Evolutionary conservation across 1,284 basidiomycete species (phyloP), one percentile per base, ranked within the genome.

Genomic region (Fomitopsis palustris): DNA sequence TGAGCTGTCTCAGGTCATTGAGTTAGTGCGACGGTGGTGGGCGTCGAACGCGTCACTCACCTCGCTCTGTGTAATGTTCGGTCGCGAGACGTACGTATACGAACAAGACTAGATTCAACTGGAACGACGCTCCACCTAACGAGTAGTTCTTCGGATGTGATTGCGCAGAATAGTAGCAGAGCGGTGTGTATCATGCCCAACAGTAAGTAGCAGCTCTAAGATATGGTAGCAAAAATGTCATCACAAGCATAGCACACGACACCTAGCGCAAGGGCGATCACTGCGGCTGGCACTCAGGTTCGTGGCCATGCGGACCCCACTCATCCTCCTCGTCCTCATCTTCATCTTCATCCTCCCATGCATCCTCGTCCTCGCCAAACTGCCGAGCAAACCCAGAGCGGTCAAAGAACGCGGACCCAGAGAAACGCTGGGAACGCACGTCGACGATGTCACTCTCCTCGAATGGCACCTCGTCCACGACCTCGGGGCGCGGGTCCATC

Each of bases 401-500:
- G 80, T 88, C 86, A 87, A 88, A 86, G 82, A 88, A 88, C 71
- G 81, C 79, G 70, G 79, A 77, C 69, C 79, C 80, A 76, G 81
- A 79, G 77, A 86, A 87, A 82, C 82, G 83, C 77, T 84, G 81
- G 76, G 77, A 79, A 88, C 89, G 83, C 82, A 92, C 86, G 78
- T 91, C 86, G 69, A 82, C 81, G 77, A 92, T 81, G 74, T 87
- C 87, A 73, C 82, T 83, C 74, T 87, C 86, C 73, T 90, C 90
- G 71, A 84, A 92, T 59, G 79, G 74, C 41, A 81, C 88, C 65
- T 90, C 83, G 64, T 91, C 89, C 54, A 93, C 84, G 58, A 88
- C 76, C 58, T 79, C 83, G 10, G 90, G 88, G 61, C 76, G 78
- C 17, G 91, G 91, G 21, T 87, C 83, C 52, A 92, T 78, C 61